Evolutionary conservation across 305 asterid genomes (phyloP).

Genomic region (Fraxinus baroniana): DNA sequence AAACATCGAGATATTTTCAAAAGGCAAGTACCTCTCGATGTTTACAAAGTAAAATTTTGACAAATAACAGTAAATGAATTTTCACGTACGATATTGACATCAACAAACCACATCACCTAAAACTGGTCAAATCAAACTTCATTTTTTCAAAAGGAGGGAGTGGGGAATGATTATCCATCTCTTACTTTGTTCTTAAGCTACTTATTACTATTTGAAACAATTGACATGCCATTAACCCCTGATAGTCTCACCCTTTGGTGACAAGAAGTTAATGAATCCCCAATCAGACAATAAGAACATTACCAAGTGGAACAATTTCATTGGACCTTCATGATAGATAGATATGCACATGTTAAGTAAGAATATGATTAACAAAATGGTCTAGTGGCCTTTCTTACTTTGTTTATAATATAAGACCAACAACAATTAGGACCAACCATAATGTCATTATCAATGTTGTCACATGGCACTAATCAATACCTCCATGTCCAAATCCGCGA

Average conservation of each 20-base stretch:
- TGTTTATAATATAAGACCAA: slow-evolving; percentile 23
- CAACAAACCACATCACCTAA: slow-evolving; percentile 1
- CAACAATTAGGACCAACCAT: slow-evolving; percentile 32
- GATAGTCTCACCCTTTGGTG: slow-evolving; percentile 21
- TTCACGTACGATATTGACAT: neutral
- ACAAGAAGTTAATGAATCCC: neutral
- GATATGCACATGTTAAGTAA: neutral
- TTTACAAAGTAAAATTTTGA: neutral
- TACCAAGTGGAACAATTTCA: slow-evolving; percentile 19
- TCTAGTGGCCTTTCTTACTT: slow-evolving; percentile 27
- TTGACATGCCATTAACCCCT: slow-evolving; percentile 2
- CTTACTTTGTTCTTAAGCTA: slow-evolving; percentile 44
- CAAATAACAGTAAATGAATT: neutral
- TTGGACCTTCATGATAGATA: slow-evolving; percentile 21
- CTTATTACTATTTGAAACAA: slow-evolving; percentile 21
- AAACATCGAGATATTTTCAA: neutral
- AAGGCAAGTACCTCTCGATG: neutral
- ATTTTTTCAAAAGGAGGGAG: slow-evolving; percentile 20
- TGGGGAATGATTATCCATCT: slow-evolving; percentile 27
- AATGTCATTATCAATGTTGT: slow-evolving; percentile 44
- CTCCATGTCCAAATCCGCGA: slow-evolving; percentile 16
- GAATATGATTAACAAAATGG: neutral
- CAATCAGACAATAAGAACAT: neutral
- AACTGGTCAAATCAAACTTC: slow-evolving; percentile 26
- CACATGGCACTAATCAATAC: slow-evolving; percentile 50